Evolutionary conservation across 2,329 filamentous ascomycete genomes (phyloP), one percentile per base, ranked within the genome.

Genomic region (Exophiala bonariae): DNA sequence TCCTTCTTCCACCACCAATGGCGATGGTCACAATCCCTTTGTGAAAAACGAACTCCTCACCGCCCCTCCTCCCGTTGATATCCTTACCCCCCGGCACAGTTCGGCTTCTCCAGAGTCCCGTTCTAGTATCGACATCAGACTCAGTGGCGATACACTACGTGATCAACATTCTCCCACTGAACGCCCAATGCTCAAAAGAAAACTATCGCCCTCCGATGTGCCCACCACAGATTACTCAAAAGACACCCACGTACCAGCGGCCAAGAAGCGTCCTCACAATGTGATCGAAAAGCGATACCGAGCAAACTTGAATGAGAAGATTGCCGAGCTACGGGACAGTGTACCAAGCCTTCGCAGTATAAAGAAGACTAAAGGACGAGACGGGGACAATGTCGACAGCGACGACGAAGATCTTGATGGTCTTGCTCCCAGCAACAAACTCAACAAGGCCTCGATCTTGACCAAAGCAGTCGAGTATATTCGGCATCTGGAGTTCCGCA

Each of bases 391-490:
- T 31, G 84, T 86, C 60, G 85, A 88, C 54, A 84, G 85, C 50
- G 88, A 92, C 57, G 82, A 86, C 28, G 88, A 95, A 56, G 88
- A 93, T 48, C 76, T 86, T 13, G 85, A 95, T 59, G 89, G 89
- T 41, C 73, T 93, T 41, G 86, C 89, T 2, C 87, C 90, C 1
- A 89, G 90, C 4, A 91, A 95, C 71, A 97, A 97, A 68, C 75
- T 96, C 20, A 97, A 97, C 74, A 97, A 97, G 68, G 92, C 92
- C n/a, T 96, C 91, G 2, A 89, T 97, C 41, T 72, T 97, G 34
- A 91, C 89, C 56, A 97, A 97, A 67, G 92, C 92, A 2, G 96
- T 92, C 4, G 92, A 97, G 65, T 97, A 97, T 60, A 97, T 97
- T 57, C 82, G 85, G 30, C 91, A 97, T 68, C 73, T 97, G 2